Conservation (phyloP, 202 grass and related monocot genomes). For the Eragrostis tef region DNA sequence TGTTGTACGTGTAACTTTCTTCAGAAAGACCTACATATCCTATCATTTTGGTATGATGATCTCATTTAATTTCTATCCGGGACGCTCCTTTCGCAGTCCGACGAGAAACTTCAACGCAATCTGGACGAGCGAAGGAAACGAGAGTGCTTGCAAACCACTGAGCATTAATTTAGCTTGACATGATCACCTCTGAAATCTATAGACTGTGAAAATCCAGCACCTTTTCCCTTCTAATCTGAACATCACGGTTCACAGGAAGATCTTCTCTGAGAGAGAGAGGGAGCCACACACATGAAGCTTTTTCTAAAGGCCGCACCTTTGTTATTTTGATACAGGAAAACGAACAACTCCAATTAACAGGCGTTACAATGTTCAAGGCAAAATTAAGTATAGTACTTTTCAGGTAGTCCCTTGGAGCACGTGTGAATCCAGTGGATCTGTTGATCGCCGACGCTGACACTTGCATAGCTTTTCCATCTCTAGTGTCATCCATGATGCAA, state of each 20-base stretch:
- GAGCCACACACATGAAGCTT: neutral
- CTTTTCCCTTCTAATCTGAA: neutral
- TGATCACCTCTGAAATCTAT: too few relatives aligned
- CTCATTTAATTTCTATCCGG: neutral
- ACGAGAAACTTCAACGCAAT: neutral
- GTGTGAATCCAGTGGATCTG: slow-evolving; percentile 37
- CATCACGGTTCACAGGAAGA: neutral
- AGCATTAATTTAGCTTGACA: too few relatives aligned
- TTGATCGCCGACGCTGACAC: slow-evolving; percentile 37
- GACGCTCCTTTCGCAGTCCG: neutral
- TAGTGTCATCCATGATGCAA: slow-evolving; percentile 45
- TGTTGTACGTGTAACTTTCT: neutral
- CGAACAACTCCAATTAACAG: neutral
- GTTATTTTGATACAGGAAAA: neutral
- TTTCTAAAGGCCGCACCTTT: neutral
- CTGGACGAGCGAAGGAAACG: too few relatives aligned
- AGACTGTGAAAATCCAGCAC: too few relatives aligned
- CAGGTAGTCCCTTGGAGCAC: slow-evolving; percentile 23
- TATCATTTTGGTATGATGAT: neutral
- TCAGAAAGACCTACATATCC: neutral
- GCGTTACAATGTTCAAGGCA: neutral
- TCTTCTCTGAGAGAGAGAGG: neutral
- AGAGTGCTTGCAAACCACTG: too few relatives aligned
- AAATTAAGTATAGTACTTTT: neutral
- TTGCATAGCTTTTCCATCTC: slow-evolving; percentile 1